phyloP scores from a whole-genome alignment of 2,329 filamentous ascomycete genomes.

The Aspergillus pseudonomiae region DNA sequence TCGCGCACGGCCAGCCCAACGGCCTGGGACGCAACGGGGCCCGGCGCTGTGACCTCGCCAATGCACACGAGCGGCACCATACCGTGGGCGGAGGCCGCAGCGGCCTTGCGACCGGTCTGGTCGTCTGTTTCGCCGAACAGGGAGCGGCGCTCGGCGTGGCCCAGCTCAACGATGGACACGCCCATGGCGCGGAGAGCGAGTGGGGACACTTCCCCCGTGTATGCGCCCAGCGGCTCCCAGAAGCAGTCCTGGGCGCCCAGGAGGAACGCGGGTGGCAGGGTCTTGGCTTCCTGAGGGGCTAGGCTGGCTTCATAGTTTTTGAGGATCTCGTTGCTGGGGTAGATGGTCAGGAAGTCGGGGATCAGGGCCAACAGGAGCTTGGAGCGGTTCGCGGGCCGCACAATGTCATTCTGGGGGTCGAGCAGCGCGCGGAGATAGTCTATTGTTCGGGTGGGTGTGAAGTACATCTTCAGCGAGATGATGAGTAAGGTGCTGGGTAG shows the following conservation, averaged over 20 bases:
- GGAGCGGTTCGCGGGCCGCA: constrained; percentile 46
- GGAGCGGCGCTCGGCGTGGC: constrained; percentile 75
- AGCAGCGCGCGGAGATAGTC: constrained; percentile 58
- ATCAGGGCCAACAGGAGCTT: constrained; percentile 74
- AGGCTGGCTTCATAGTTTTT: constrained; percentile 31
- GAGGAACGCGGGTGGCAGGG: constrained; percentile 54
- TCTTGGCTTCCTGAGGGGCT: constrained; percentile 17
- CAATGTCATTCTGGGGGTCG: constrained; percentile 49
- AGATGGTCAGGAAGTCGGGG: constrained; percentile 73
- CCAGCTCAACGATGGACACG: constrained; percentile 73
- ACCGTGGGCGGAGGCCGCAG: constrained; percentile 67
- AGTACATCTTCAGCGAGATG: constrained; percentile 46
- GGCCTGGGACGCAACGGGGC: constrained; percentile 49
- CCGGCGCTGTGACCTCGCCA: constrained; percentile 64
- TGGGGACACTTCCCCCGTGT: constrained; percentile 77
- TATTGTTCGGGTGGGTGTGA: constrained; percentile 53
- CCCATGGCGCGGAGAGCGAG: constrained; percentile 68
- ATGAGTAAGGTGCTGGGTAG: constrained; percentile 42
- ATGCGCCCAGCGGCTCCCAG: constrained; percentile 70
- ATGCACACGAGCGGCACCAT: constrained; percentile 80
- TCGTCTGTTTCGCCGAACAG: constrained; percentile 76
- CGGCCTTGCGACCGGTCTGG: constrained; percentile 68
- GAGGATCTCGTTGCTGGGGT: constrained; percentile 47
- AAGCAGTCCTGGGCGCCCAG: constrained; percentile 78
- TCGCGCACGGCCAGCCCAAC: constrained; percentile 66